Conservation (phyloP, 1,139 yeast species). For the Geotrichum reessii region DNA sequence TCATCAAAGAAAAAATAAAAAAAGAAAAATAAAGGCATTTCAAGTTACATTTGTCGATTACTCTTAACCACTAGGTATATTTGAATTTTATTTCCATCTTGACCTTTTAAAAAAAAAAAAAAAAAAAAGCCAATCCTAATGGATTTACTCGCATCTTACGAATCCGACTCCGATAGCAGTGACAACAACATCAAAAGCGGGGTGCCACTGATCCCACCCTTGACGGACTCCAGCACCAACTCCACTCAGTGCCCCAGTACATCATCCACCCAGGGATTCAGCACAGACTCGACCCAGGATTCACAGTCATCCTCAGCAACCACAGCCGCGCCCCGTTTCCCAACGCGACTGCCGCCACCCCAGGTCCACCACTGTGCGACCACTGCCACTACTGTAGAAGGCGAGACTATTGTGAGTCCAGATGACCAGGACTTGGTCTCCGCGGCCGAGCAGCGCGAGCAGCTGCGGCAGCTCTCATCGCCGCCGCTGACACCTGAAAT, state of each 20-base stretch:
- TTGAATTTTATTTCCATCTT: too few relatives aligned
- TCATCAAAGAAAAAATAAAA: too few relatives aligned
- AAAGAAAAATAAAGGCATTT: too few relatives aligned
- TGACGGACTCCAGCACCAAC: background rate
- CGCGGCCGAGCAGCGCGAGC: slow-evolving; percentile 4
- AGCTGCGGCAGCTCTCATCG: background rate
- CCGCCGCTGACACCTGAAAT: background rate
- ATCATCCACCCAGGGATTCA: too few relatives aligned
- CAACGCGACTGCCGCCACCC: background rate
- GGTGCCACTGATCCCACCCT: background rate
- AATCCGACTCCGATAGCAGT: background rate
- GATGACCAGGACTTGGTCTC: too few relatives aligned
- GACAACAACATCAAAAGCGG: background rate
- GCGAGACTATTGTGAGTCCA: too few relatives aligned
- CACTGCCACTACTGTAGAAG: background rate
- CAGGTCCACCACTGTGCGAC: background rate
- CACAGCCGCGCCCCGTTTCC: background rate
- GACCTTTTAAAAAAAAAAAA: too few relatives aligned
- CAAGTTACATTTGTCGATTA: too few relatives aligned
- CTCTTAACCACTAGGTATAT: too few relatives aligned
- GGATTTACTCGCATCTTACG: background rate
- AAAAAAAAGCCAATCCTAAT: too few relatives aligned
- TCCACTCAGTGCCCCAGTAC: too few relatives aligned
- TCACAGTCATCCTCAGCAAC: background rate
- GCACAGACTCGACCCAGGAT: background rate